phyloP scores from a whole-genome alignment of 441 rosid genomes.

The Melastoma candidum region DNA sequence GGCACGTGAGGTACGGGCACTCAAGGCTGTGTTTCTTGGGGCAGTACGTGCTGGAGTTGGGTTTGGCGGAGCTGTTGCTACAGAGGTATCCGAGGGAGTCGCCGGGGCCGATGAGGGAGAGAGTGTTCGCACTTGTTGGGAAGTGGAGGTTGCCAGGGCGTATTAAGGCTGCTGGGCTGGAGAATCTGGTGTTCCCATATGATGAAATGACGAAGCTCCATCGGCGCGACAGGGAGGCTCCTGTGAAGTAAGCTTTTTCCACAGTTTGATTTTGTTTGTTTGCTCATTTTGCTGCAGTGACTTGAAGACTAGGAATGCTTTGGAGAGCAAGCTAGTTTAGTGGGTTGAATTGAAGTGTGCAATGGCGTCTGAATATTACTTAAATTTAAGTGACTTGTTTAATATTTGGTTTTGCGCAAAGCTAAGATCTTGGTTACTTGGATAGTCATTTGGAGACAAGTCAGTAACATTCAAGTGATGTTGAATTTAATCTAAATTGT shows the following conservation, averaged over 20 bases:
- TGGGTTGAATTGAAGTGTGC: no score
- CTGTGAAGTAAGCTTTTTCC: constrained; percentile 67
- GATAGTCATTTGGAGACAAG: no score
- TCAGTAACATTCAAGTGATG: no score
- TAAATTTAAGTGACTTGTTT: no score
- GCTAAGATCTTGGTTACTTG: no score
- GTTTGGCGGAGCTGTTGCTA: constrained; percentile 63
- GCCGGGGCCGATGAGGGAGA: constrained; percentile 87
- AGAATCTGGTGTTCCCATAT: constrained; percentile 77
- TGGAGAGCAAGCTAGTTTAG: no score
- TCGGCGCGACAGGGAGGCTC: constrained; percentile 72
- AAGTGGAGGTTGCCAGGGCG: constrained; percentile 79
- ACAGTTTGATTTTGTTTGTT: constrained; percentile 7
- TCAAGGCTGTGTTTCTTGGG: constrained; percentile 79
- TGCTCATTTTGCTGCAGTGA: background rate
- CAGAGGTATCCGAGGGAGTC: constrained; percentile 93
- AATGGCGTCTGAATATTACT: no score
- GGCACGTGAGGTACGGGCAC: constrained; percentile 78
- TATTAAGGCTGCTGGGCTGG: constrained; percentile 85
- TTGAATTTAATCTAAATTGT: no score
- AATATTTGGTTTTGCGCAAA: no score
- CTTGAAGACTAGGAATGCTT: no score
- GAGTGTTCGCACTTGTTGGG: constrained; percentile 85
- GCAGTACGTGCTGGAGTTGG: constrained; percentile 88
- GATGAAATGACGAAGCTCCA: constrained; percentile 77